Base-by-base conservation (phyloP, 2,329 filamentous ascomycete genomes). In the Metarhizium sp. region DNA sequence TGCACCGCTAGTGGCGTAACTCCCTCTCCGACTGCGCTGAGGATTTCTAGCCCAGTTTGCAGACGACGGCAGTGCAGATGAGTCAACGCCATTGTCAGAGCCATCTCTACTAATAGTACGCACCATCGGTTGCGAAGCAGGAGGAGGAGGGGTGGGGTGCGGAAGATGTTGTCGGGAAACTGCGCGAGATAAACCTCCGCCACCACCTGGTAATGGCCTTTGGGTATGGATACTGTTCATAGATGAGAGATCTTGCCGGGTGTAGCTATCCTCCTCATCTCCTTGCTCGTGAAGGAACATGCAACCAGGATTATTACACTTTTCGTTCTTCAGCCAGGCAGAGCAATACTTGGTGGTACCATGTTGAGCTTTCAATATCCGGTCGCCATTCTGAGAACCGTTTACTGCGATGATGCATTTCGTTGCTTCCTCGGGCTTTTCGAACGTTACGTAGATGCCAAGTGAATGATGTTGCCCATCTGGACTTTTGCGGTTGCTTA, bases 281-380 rank as follows among this genome's bases (percentile, higher is more conserved):
- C 94, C 95, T 43, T 94, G 88, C 71, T 99, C 95, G 67, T 99
- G 94, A 52, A 99, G 74, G 70, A 99, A 99, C 83, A 96, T 99
- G 76, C 94, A 99, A 59, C 94, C 92, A 52, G 92, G 85, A 66
- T 99, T 99, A 55, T 89, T 91, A 72, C 94, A 99, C 61, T 86
- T 87, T 71, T 99, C 94, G 62, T 95, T 91, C 56, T 95, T 88
- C 18, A 99, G 78, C 77, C 95, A 99, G 4, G 94, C 92, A 0
- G 94, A 99, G 70, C 94, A 99, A 71, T 99, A 99, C 69, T 99
- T 99, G 4, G 94, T 99, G 0, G 94, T 99, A 29, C 94, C 94
- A 53, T 85, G 72, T 66, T 84, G 85, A 4, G 83, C 92, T 76
- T 90, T 86, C 20, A 99, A 74, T 14, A 90, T 79, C 52, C 92